Conservation (phyloP, 192 early-diverging fungal genomes). For the Backusella sp. region DNA sequence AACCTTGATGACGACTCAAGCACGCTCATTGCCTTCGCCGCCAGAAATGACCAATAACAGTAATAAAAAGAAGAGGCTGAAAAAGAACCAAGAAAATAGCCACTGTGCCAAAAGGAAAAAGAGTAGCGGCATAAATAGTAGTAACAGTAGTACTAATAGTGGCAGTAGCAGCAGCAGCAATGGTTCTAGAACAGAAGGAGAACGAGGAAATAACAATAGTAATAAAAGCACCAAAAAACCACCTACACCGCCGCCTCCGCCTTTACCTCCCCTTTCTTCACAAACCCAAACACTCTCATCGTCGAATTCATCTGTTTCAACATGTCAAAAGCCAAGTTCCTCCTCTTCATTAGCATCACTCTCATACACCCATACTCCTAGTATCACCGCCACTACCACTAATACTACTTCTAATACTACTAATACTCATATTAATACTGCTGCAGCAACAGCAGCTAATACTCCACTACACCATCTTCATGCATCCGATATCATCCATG, state of each 20-base stretch:
- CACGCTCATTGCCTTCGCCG: background rate
- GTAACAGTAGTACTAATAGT: background rate
- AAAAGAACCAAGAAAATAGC: background rate
- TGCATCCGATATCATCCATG: slow-evolving; percentile 22
- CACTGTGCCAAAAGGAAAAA: background rate
- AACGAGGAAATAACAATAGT: background rate
- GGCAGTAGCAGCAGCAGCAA: background rate
- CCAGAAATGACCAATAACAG: background rate
- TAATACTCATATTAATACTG: background rate
- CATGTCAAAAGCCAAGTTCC: background rate
- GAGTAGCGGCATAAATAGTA: background rate
- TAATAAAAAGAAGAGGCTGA: background rate
- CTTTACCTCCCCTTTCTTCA: background rate
- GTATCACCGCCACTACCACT: background rate
- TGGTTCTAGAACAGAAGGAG: background rate
- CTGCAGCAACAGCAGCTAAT: background rate
- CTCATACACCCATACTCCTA: background rate
- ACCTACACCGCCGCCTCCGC: background rate
- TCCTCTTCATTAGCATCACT: background rate
- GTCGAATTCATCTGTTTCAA: background rate
- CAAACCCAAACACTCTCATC: background rate
- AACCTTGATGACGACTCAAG: background rate
- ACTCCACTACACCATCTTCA: background rate
- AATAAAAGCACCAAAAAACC: background rate
- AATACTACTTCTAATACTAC: background rate